These are phyloP conservation scores for Ceratocystis papillata DNA, from an alignment of 2,329 filamentous ascomycete genomes.

Conservation along the genomic window DNA sequence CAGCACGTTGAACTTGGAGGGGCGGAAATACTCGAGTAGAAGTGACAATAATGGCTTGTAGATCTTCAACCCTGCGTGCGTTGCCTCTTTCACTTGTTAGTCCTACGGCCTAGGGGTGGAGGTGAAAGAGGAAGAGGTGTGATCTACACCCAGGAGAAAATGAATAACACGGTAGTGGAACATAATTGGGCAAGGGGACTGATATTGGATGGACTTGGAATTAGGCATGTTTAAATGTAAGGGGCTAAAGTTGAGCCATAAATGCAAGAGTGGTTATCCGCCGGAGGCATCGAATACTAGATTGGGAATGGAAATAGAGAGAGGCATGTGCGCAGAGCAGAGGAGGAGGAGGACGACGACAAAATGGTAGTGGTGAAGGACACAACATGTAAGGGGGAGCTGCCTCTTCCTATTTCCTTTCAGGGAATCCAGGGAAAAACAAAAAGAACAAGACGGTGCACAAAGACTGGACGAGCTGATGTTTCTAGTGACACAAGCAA, in stretches of 20 bases:
- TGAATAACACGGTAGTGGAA: background rate
- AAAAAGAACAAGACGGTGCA: background rate
- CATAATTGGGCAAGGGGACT: background rate
- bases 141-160: background rate
- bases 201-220: constrained; percentile 1
- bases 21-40: background rate
- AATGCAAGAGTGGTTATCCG: background rate
- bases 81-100: background rate
- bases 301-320: background rate
- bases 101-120: background rate
- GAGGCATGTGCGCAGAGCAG: background rate
- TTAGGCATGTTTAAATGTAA: background rate
- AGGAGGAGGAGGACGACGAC: background rate
- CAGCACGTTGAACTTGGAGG: background rate
- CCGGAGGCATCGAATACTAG: background rate
- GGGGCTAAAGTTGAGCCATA: background rate
- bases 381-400: background rate
- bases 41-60: background rate
- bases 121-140: background rate
- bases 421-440: background rate
- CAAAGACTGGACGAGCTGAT: constrained; percentile 7
- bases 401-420: background rate
- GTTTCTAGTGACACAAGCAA: constrained; percentile 3
- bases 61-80: background rate
- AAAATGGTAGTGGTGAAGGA: background rate